Base-by-base conservation (phyloP, 805 yeast species). In the Teunomyces cretensis region DNA sequence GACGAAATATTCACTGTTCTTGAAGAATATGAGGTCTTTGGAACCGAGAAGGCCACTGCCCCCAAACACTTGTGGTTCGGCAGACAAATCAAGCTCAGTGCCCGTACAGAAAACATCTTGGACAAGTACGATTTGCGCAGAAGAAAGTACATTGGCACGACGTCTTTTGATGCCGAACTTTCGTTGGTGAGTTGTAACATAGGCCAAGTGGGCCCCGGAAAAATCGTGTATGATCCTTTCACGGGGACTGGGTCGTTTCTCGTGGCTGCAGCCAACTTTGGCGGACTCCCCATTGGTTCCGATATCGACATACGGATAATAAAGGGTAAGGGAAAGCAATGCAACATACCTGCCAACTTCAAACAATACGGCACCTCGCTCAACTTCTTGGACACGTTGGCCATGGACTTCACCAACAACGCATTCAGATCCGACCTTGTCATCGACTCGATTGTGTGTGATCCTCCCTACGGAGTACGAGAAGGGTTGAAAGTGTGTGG, bases 391-490 rank as follows among this genome's bases (percentile, higher is more conserved):
- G 98, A 91, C 60, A 84, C 86, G 0, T 54, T 88, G 54, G 84
- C 95, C 12, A 88, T 94, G 94, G 99, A 94, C 67, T 94, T 94
- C 64, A 94, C 98, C 2, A 90, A 94, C 61, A 86, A 86, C 62
- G 85, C 96, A 2, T 71, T 94, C 43, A 74, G 97, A 52, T 47
- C 62, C 0, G 74, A 77, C 50, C 65, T 94, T 17, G 59, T 53
- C 22, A 74, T 94, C 11, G 97, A 94, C 60, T 75, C 87, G 1
- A 92, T 94, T 4, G 79, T 92, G 1, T 90, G 97, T 60, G 99
- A 94, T 65, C 99, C 99, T 2, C 99, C 99, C 0, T 94, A 94
- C 63, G 99, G 99, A 9, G 95, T 94, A 2, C 75, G 99, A 54
- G 99, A 94, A 64, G 96, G 98, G 3, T 78, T 94, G 43, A 90